phyloP scores from a whole-genome alignment of 2,329 filamentous ascomycete genomes.

The Colletotrichum ledebouriae region DNA sequence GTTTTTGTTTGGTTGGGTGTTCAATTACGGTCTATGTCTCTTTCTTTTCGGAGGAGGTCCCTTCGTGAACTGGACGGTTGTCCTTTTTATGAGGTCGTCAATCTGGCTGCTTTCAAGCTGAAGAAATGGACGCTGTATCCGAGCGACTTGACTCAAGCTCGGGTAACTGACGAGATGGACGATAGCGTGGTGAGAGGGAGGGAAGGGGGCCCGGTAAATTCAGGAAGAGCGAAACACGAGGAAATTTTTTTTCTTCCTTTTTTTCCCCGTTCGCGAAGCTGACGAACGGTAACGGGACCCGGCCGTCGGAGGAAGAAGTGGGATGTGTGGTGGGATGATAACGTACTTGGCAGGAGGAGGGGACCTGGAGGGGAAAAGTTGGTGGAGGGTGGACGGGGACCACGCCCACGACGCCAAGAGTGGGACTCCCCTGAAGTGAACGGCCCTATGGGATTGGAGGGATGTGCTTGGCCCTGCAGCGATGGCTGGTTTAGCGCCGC shows the following conservation, averaged over 20 bases:
- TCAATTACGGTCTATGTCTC: too few species aligned
- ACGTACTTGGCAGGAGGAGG: slow-evolving; percentile 28
- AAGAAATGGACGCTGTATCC: too few species aligned
- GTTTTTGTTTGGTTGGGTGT: too few species aligned
- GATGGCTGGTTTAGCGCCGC: slow-evolving; percentile 3
- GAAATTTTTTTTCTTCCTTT: background rate
- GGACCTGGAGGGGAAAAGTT: too few species aligned
- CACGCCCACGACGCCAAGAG: background rate
- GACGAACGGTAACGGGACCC: slow-evolving; percentile 34
- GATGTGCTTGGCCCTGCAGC: slow-evolving; percentile 12
- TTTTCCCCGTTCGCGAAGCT: slow-evolving; percentile 12
- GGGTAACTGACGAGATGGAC: slow-evolving; percentile 19
- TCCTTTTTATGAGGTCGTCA: too few species aligned
- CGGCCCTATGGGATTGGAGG: slow-evolving; percentile 22
- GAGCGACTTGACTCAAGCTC: background rate
- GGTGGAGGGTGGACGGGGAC: too few species aligned
- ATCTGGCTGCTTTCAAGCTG: too few species aligned
- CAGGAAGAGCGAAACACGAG: too few species aligned
- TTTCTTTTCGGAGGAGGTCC: too few species aligned
- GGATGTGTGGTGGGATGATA: slow-evolving; percentile 32
- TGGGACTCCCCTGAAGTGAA: slow-evolving; percentile 9
- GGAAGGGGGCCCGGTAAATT: background rate
- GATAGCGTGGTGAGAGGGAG: slow-evolving; percentile 2
- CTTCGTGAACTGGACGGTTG: too few species aligned
- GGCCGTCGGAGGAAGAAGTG: slow-evolving; percentile 12